Base-by-base conservation (phyloP, 2,329 filamentous ascomycete species). In the Neophaeococcomyces aloes region DNA sequence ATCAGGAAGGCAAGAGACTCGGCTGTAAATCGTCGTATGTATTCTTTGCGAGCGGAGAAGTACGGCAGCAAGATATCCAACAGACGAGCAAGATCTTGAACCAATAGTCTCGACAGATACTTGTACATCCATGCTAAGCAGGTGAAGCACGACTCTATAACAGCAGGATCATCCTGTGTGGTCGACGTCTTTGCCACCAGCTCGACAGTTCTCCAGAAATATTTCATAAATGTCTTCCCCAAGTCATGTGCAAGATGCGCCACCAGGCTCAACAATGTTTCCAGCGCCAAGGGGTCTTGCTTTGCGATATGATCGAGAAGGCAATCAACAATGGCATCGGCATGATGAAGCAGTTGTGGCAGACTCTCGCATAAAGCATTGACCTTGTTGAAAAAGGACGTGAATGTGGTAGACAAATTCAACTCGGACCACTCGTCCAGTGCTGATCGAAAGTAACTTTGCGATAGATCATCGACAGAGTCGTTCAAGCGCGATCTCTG, bases 101-200 rank as follows among this genome's bases (percentile, higher is more conserved):
- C 83, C 17, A 98, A 66, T 0, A 96, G 74, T 51, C 86, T 80
- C 2, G 87, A 93, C 4, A 98, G 75, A 59, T 96, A 96, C 61
- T 98, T 98, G 75, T 98, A 95, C 31, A 96, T 71, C 71, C 93
- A 98, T 35, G 91, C 87, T 44, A 98, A 71, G 54, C 86, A 88
- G 10, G 82, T 86, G 65, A 98, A 98, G 39, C 86, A 89, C 88
- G 89, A 96, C 66, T 98, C 91, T 39, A 96, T 85, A n/a, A 93
- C 87, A 50, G 88, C 85, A 19, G 85, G 80, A 57, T 85, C 82
- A 45, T 83, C 74, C 42, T 85, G 78, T 55, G 78, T 83, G 42
- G 80, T 80, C 8, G 87, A 88, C 51, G 96, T 75, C 13, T 78
- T 77, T 30, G 85, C 76, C 43, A 98, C 78, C 42, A 93, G 69